Evolutionary conservation across 148 eudicot species (phyloP), one percentile per base, ranked within the genome.

Genomic region (Salicornia ramosissima): DNA sequence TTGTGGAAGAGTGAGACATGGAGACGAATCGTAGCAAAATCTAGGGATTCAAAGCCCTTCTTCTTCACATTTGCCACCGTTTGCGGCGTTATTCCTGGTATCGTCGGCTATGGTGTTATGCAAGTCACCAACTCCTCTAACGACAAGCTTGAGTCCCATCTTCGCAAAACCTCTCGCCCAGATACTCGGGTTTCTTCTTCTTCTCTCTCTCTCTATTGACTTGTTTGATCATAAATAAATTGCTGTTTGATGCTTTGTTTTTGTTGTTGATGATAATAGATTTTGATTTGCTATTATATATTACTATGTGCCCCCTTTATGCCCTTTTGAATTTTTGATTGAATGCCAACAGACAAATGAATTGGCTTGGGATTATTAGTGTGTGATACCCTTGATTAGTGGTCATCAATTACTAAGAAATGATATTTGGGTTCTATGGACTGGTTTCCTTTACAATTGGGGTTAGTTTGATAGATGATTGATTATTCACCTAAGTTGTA

Each of bases 81-180:
- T 4, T 92, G 96, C 71, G 97, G 93, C 28, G 94, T 92, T 1
- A 72, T 92, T 19, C 97, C 97, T 12, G 96, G 96, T 5, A 40
- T 87, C 18, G 77, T 90, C 15, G 97, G 97, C 29, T 92, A 80
- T 75, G 83, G 86, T 26, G 96, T 92, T 34, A 92, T 92, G 97
- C 86, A 82, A 65, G 24, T 80, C 72, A 92, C 96, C 64, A 87
- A 33, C 70, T 75, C 93, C 26, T 61, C 78, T 47, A 83, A 80
- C 30, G 83, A 83, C 13, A 82, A 86, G 53, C 94, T 92, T 65
- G 97, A 92, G 71, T 80, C 90, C 26, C 85, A 86, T 22, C 96
- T 92, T 72, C 96, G 96, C 60, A 80, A 70, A 29, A 77, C 80
- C 40, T 83, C 94, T 54, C 90, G 91, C 25, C 90, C 94, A 71